Base-by-base conservation (phyloP, 2,329 filamentous ascomycete species). In the Claviceps sp. region DNA sequence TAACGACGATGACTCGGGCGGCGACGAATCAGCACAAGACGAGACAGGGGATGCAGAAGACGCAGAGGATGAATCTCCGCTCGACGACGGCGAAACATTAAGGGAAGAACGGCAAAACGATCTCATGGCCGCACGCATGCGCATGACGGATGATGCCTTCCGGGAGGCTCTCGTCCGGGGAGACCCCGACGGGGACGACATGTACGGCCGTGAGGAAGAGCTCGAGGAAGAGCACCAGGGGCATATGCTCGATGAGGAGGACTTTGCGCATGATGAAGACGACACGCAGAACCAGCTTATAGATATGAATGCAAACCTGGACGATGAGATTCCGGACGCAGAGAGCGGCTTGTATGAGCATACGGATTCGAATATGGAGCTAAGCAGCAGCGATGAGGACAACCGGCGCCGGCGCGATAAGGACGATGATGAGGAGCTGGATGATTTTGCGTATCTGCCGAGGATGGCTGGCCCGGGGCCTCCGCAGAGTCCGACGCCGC, bases 281-380 rank as follows among this genome's bases (percentile, higher is more conserved):
- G 61, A 65, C 37, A 58, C 61, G 52, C 58, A 52, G 14, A 58
- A 62, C 52, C 58, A 52, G 14, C 57, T 61, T 55, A 75, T 61
- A 56, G 75, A 75, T 60, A 82, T 84, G 77, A 81, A 78, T 49
- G 80, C 75, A n/a, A 76, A 88, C 61, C 71, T 88, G 42, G 85
- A 88, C 63, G 82, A 81, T 48, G 82, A 85, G 54, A 78, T 88
- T 38, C 83, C 84, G 20, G 82, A 85, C 54, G 81, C 75, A 9
- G 77, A 80, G 60, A 72, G 70, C 60, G 78, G 74, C 26, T 78
- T 79, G 58, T 88, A 88, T 69, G 85, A 89, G 70, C 85, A 88
- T 63, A 88, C 85, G 8, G 85, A 88, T 66, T 85, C 84, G 2
- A 85, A 88, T 57, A 83, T 74, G 8, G 81, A 82, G 50, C 58